Conservation (phyloP, 2,329 filamentous ascomycete genomes). For the Clarireedia sp. region DNA sequence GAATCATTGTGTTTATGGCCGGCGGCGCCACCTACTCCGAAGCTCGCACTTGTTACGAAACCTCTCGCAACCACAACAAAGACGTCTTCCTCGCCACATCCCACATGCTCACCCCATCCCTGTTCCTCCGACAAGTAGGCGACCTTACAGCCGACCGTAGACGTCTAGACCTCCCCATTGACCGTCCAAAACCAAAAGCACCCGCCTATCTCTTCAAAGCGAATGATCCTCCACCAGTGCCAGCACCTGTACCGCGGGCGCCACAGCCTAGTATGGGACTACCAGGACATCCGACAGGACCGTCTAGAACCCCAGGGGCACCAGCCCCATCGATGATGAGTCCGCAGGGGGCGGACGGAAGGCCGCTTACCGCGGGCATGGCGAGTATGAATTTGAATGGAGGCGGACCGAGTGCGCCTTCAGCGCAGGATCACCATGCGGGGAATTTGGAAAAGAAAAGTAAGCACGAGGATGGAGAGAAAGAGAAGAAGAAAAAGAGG, state of each 20-base stretch:
- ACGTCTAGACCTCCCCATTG: slow-evolving; percentile 70
- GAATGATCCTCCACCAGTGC: slow-evolving; percentile 44
- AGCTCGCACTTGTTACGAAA: slow-evolving; percentile 79
- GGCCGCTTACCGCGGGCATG: not conserved
- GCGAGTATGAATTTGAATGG: slow-evolving; percentile 5
- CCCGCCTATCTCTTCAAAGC: slow-evolving; percentile 82
- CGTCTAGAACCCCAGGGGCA: slow-evolving; percentile 2
- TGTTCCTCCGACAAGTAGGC: slow-evolving; percentile 75
- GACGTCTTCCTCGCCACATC: slow-evolving; percentile 86
- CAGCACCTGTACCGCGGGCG: slow-evolving; percentile 21
- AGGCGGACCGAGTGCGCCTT: not conserved
- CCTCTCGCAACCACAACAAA: slow-evolving; percentile 61
- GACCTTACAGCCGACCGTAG: slow-evolving; percentile 71
- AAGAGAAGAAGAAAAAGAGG: slow-evolving; percentile 49
- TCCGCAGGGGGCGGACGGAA: not conserved
- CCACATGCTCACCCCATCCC: slow-evolving; percentile 81
- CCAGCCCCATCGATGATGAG: slow-evolving; percentile 3
- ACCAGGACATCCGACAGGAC: not conserved
- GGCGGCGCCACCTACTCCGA: slow-evolving; percentile 94
- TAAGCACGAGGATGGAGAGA: slow-evolving; percentile 34
- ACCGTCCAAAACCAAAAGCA: slow-evolving; percentile 71
- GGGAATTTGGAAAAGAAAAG: slow-evolving; percentile 44
- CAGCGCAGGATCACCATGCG: slow-evolving; percentile 13
- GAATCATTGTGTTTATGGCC: slow-evolving; percentile 89
- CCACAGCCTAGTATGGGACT: not conserved